Evolutionary conservation across 2,329 filamentous ascomycete genomes (phyloP).

Genomic region (Blastomyces gilchristii): DNA sequence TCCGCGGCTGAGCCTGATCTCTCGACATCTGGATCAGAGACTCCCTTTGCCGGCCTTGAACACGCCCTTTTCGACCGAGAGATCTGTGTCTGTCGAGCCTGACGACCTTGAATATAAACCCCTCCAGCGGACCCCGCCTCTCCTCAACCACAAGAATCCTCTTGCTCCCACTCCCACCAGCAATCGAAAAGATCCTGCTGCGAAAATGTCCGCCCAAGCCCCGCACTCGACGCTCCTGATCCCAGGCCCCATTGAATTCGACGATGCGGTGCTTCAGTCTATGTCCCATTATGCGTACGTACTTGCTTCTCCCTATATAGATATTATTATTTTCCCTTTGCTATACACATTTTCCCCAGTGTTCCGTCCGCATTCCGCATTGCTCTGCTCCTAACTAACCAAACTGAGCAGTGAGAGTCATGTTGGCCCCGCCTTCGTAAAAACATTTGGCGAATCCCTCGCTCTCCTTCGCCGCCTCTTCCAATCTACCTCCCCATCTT

Average conservation of each 20-base stretch:
- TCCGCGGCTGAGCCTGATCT: slow-evolving; percentile 49
- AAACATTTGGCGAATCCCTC: slow-evolving; percentile 81
- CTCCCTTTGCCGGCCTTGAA: slow-evolving; percentile 48
- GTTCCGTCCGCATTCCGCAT: not conserved
- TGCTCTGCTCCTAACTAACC: not conserved
- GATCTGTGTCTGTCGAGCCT: slow-evolving; percentile 38
- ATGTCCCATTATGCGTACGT: slow-evolving; percentile 74
- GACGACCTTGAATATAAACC: slow-evolving; percentile 47
- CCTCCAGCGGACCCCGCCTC: slow-evolving; percentile 22
- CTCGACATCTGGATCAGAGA: slow-evolving; percentile 49
- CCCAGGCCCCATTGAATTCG: slow-evolving; percentile 94
- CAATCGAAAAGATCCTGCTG: slow-evolving; percentile 19
- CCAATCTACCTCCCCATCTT: slow-evolving; percentile 69
- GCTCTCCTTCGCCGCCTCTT: slow-evolving; percentile 85
- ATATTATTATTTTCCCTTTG: too few species aligned
- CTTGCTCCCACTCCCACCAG: not conserved
- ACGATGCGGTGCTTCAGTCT: slow-evolving; percentile 87
- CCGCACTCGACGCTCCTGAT: slow-evolving; percentile 73
- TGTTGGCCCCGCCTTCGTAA: slow-evolving; percentile 79
- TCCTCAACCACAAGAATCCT: slow-evolving; percentile 3
- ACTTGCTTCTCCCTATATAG: not conserved
- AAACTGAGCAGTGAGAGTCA: slow-evolving; percentile 66
- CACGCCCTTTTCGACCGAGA: slow-evolving; percentile 54
- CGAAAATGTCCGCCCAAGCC: slow-evolving; percentile 49
- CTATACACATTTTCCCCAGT: not conserved